Percentiles rank a stretch among this genome's conserved stretches.
Conservation (phyloP, 83 land plant species). For the Isoetes engelmannii region DNA sequence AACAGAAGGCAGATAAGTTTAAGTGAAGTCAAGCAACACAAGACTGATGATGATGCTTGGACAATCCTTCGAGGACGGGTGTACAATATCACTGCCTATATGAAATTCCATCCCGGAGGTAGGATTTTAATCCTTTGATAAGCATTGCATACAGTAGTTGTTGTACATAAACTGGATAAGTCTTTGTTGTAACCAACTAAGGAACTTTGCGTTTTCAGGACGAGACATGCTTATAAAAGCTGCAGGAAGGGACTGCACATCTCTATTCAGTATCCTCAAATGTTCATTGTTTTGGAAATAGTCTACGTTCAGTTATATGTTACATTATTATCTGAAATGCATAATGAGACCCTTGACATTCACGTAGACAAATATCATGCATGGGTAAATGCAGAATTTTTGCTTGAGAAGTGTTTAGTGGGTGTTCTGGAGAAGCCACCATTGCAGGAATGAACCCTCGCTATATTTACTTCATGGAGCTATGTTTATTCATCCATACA, state of each 20-base stretch:
- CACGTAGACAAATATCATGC: conserved; percentile 80
- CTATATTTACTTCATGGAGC: too few species aligned
- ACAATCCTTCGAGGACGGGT: conserved; percentile 91
- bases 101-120: conserved; percentile 99
- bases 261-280: conserved; percentile 88
- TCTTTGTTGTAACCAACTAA: not conserved
- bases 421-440: conserved; percentile 44
- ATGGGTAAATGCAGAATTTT: conserved; percentile 89
- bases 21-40: conserved; percentile 79
- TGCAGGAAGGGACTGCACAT: conserved; percentile 87
- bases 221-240: conserved; percentile 89
- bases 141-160: not conserved
- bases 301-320: too few species aligned
- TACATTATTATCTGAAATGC: too few species aligned
- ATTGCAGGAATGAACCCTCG: too few species aligned
- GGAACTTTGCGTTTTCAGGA: conserved; percentile 42
- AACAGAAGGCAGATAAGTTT: conserved; percentile 70
- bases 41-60: conserved; percentile 72
- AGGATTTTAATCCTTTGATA: conserved; percentile 6
- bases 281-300: too few species aligned
- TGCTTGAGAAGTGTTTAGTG: conserved; percentile 60
- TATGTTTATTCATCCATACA: too few species aligned
- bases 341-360: conserved; percentile 17
- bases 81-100: conserved; percentile 80
- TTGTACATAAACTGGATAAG: conserved; percentile 3